Conservation (phyloP, 345 rosid genomes). For the Corchorus capsularis region DNA sequence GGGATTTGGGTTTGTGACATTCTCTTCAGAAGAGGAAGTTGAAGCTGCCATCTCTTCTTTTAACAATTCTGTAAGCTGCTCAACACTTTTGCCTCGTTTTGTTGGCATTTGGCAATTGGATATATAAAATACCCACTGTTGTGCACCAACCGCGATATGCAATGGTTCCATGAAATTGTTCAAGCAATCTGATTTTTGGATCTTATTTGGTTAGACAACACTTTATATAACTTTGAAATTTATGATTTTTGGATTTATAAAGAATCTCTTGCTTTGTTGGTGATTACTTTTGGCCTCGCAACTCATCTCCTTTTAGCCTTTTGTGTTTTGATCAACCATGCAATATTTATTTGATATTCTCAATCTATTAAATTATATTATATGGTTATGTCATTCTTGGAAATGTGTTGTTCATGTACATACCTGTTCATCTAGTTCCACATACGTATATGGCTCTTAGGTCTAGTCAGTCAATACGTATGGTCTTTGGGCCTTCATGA, state of each 20-base stretch:
- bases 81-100: neutral
- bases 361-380: neutral
- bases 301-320: neutral
- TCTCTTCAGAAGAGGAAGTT: conserved; percentile 79
- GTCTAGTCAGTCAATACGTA: neutral
- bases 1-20: conserved; percentile 83
- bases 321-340: neutral
- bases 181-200: neutral
- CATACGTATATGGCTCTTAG: no score
- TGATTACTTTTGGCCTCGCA: neutral
- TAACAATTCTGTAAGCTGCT: conserved; percentile 70
- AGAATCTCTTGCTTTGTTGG: neutral
- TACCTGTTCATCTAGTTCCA: neutral
- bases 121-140: neutral
- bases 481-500: neutral
- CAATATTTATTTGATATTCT: neutral
- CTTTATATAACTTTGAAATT: neutral
- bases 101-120: neutral
- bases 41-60: conserved; percentile 71
- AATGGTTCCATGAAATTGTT: neutral
- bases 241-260: neutral
- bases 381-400: neutral
- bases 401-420: neutral
- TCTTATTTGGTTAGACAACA: neutral
- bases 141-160: neutral